A percentile compares a stretch with the other conserved stretches of the same genome.
Conservation (phyloP, 768 basidiomycete species). For the Boletellus ananiceps region DNA sequence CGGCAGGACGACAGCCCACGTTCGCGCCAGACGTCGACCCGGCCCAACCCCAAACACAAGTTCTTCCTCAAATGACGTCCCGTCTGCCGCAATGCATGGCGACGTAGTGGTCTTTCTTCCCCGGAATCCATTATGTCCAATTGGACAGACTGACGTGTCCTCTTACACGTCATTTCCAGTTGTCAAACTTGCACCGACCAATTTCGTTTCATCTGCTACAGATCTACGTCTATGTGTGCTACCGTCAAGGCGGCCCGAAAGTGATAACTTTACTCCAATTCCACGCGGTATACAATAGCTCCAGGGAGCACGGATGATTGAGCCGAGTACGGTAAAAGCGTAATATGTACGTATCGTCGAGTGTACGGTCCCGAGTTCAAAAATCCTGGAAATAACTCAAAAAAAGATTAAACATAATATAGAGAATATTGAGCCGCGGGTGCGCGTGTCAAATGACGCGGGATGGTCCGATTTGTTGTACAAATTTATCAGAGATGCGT, state of each 20-base stretch:
- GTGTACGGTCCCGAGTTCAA: slow-evolving; percentile 15
- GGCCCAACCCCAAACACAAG: slow-evolving; percentile 31
- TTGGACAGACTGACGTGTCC: too few species aligned
- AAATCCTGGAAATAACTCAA: slow-evolving; percentile 14
- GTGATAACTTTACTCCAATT: slow-evolving; percentile 5
- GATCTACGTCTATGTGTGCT: neutral
- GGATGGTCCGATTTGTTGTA: slow-evolving; percentile 5
- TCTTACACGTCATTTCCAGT: too few species aligned
- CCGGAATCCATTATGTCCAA: too few species aligned
- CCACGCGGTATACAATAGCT: slow-evolving; percentile 10
- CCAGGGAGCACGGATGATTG: too few species aligned
- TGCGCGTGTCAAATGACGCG: slow-evolving; percentile 12
- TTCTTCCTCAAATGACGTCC: slow-evolving; percentile 40
- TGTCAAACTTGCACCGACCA: too few species aligned
- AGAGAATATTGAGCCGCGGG: slow-evolving; percentile 1
- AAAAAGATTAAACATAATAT: slow-evolving; percentile 21
- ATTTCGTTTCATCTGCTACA: neutral
- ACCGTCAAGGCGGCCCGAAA: slow-evolving; percentile 2
- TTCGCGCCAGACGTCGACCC: slow-evolving; percentile 15
- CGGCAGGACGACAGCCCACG: slow-evolving; percentile 11
- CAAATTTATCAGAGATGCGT: slow-evolving; percentile 10
- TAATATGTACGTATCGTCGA: slow-evolving; percentile 3
- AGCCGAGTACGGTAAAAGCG: neutral
- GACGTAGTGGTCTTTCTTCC: neutral
- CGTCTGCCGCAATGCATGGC: neutral